Conservation (phyloP, 2,329 filamentous ascomycete genomes). For the Raffaelea ambrosiae region DNA sequence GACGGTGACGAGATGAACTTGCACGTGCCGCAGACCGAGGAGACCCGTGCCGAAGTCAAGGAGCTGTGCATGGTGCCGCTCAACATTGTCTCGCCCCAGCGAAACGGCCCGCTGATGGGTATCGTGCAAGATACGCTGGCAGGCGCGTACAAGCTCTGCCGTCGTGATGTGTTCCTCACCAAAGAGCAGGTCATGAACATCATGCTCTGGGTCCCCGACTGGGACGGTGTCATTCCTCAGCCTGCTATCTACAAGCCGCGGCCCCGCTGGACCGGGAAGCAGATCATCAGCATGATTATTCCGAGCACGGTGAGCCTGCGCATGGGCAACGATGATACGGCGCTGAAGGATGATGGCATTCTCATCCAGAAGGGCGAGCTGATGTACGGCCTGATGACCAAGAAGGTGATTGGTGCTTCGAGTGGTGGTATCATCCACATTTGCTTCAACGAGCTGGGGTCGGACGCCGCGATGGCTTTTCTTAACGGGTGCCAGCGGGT, state of each 20-base stretch:
- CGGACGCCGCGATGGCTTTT: slow-evolving; percentile 81
- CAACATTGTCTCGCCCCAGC: slow-evolving; percentile 96
- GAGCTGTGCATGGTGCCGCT: slow-evolving; percentile 96
- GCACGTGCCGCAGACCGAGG: slow-evolving; percentile 96
- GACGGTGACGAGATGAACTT: slow-evolving; percentile 99
- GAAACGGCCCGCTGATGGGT: slow-evolving; percentile 97
- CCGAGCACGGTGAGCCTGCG: slow-evolving; percentile 78
- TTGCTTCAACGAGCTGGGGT: slow-evolving; percentile 90
- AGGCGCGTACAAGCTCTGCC: slow-evolving; percentile 93
- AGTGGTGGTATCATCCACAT: slow-evolving; percentile 90
- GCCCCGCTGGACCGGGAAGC: slow-evolving; percentile 96
- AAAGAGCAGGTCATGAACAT: slow-evolving; percentile 94
- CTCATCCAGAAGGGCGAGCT: slow-evolving; percentile 81
- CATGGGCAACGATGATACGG: slow-evolving; percentile 53
- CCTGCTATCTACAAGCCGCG: slow-evolving; percentile 91
- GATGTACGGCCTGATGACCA: slow-evolving; percentile 82
- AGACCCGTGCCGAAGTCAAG: slow-evolving; percentile 88
- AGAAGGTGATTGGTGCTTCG: slow-evolving; percentile 88
- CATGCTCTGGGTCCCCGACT: slow-evolving; percentile 94
- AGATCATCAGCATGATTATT: slow-evolving; percentile 89
- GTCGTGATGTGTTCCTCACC: slow-evolving; percentile 81
- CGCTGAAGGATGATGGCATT: slow-evolving; percentile 67
- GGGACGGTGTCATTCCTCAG: slow-evolving; percentile 89
- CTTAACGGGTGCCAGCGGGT: slow-evolving; percentile 93
- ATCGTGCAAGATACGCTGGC: slow-evolving; percentile 97